Percentiles rank a stretch among this genome's conserved stretches.
These are phyloP conservation scores for Mitragyna speciosa DNA, from an alignment of 257 asterid genomes.

Conservation along the genomic window DNA sequence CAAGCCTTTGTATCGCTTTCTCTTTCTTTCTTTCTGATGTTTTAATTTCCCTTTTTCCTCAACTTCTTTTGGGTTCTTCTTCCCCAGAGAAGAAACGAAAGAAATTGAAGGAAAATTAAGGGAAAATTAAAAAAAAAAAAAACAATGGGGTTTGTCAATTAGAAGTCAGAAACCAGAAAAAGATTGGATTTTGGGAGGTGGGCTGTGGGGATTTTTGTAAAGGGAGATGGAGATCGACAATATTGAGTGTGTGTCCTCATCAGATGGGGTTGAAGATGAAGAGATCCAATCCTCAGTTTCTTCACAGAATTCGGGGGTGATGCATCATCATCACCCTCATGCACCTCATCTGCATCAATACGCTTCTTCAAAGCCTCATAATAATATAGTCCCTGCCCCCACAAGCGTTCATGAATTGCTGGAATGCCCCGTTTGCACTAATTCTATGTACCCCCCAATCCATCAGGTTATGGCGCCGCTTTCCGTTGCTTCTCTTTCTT, in stretches of 20 bases:
- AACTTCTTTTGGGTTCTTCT: slow-evolving; percentile 32
- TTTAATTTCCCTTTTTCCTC: slow-evolving; percentile 27
- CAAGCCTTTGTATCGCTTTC: slow-evolving; percentile 13
- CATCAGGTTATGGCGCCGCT: slow-evolving; percentile 64
- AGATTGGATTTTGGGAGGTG: slow-evolving; percentile 9
- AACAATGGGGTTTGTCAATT: not conserved
- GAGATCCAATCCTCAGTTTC: slow-evolving; percentile 56
- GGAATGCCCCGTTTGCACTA: slow-evolving; percentile 90
- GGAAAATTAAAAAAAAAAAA: not conserved
- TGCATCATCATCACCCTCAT: slow-evolving; percentile 34
- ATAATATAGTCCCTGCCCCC: slow-evolving; percentile 43
- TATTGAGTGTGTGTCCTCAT: slow-evolving; percentile 66
- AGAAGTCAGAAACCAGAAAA: not conserved
- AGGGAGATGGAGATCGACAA: slow-evolving; percentile 58
- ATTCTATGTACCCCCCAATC: slow-evolving; percentile 91
- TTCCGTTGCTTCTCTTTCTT: not conserved
- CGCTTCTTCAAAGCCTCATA: slow-evolving; percentile 47
- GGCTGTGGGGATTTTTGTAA: slow-evolving; percentile 15
- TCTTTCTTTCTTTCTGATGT: not conserved
- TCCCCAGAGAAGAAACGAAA: slow-evolving; percentile 33
- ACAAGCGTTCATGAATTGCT: slow-evolving; percentile 82
- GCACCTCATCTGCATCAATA: slow-evolving; percentile 35
- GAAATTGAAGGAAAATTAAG: slow-evolving; percentile 30
- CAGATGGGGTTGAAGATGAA: slow-evolving; percentile 76
- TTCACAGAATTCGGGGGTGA: slow-evolving; percentile 19